Evolutionary conservation across 345 rosid genomes (phyloP), one percentile per base, ranked within the genome.

Genomic region (Trapa incisa): DNA sequence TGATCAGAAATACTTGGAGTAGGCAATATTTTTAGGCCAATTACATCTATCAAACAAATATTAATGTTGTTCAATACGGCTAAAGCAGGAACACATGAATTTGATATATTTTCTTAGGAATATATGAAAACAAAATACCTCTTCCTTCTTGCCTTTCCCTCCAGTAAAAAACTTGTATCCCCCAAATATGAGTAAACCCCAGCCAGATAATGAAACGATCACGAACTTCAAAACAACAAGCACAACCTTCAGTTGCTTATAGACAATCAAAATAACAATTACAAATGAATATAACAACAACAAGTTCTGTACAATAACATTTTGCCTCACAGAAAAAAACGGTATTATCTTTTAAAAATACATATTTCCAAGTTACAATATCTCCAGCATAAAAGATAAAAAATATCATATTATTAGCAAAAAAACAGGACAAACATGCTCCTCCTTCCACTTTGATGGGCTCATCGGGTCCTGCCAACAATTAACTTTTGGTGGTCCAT

Each of bases 381-480:
- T 45, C 11, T 45, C 2, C 0, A 45, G 10, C 13, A 45, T 7
- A 45, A 45, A 2, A 45, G 48, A 45, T 7, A 11, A 4, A 45
- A 6, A 22, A 64, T 64, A 71, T 43, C 42, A 65, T 8, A 66
- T 45, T 45, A 6, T 7, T n/a, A n/a, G 9, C 38, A 29, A 35
- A 32, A 58, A 22, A 72, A 39, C 45, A 60, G 53, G 36, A 83
- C 88, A 81, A 62, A 90, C 98, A 42, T 94, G 97, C 77, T 91
- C 96, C 70, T 91, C 97, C 72, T 94, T 94, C 97, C 99, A 94
- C 68, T 85, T 82, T 61, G 91, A 79, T 45, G 97, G 99, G 77
- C 70, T 86, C 91, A 78, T 73, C 16, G 98, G 98, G 66, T 88
- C 92, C 70, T 80, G 69, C 98, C 97, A 93, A 67, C 71, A 77